phyloP scores from a whole-genome alignment of 2,329 filamentous ascomycete species.

The Monilinia fructicola region DNA sequence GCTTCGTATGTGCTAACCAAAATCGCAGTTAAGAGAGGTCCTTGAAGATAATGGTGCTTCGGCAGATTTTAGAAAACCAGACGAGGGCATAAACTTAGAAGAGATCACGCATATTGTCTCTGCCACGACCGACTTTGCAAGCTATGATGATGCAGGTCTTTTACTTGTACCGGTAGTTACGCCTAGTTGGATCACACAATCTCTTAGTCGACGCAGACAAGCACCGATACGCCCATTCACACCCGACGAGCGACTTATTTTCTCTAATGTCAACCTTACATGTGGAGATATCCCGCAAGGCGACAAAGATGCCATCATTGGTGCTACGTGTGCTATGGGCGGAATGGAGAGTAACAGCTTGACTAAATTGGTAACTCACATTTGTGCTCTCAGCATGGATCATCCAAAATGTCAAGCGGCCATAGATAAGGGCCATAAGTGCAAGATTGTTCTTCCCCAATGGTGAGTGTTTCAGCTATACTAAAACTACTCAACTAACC shows the following conservation, averaged over 20 bases:
- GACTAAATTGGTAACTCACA: constrained; percentile 76
- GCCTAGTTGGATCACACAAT: constrained; percentile 74
- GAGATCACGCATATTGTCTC: constrained; percentile 66
- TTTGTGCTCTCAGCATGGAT: constrained; percentile 77
- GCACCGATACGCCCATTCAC: constrained; percentile 81
- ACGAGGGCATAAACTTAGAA: constrained; percentile 43
- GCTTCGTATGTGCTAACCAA: background rate
- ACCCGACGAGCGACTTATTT: constrained; percentile 86
- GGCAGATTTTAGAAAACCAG: constrained; percentile 43
- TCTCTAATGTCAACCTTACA: constrained; percentile 78
- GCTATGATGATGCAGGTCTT: constrained; percentile 73
- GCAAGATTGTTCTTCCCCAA: constrained; percentile 87
- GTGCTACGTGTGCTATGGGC: constrained; percentile 84
- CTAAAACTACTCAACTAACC: constrained; percentile 33
- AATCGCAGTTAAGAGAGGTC: constrained; percentile 31
- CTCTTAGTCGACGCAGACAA: constrained; percentile 66
- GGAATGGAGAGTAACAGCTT: constrained; percentile 74
- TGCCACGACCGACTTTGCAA: constrained; percentile 85
- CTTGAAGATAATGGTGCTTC: constrained; percentile 41
- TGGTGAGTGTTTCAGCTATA: constrained; percentile 55
- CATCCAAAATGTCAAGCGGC: constrained; percentile 69
- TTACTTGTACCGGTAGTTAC: constrained; percentile 82
- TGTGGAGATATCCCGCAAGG: constrained; percentile 81
- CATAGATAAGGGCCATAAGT: constrained; percentile 62
- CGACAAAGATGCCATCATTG: constrained; percentile 90